Percentiles rank a stretch among this genome's conserved stretches.
phyloP scores from a whole-genome alignment of 129 eudicot genomes.

The Saposhnikovia divaricata region DNA sequence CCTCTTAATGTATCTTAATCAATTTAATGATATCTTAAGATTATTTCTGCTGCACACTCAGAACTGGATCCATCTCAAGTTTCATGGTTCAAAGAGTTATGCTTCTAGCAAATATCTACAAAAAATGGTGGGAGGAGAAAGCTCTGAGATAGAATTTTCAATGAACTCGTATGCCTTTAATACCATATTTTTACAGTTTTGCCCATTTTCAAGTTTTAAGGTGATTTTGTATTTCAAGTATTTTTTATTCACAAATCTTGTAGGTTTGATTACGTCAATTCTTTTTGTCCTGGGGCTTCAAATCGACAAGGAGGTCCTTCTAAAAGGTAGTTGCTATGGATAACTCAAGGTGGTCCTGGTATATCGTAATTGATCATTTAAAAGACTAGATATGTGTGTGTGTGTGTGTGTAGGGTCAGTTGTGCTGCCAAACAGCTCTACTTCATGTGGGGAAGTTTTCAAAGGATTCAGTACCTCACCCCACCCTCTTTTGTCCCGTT shows the following conservation, averaged over 20 bases:
- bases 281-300: constrained; percentile 60
- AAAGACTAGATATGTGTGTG: neutral
- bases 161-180: constrained; percentile 57
- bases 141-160: constrained; percentile 37
- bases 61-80: constrained; percentile 72
- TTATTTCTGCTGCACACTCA: constrained; percentile 18
- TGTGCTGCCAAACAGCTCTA: neutral
- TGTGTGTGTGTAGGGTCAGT: neutral
- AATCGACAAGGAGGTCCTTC: constrained; percentile 42
- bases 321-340: constrained; percentile 33
- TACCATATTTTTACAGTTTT: constrained; percentile 1
- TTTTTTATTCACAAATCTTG: constrained; percentile 12
- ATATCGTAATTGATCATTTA: neutral
- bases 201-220: neutral
- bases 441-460: neutral
- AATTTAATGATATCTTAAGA: neutral
- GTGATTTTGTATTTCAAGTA: neutral
- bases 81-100: constrained; percentile 50
- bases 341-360: neutral
- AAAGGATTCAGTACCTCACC: neutral
- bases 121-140: constrained; percentile 45
- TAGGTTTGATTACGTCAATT: constrained; percentile 64
- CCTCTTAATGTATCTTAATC: neutral
- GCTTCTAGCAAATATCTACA: constrained; percentile 32
- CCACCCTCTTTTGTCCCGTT: neutral